Percentiles rank a stretch among this genome's conserved stretches.
These are phyloP conservation scores for Globisporangium rhizosaccharum DNA, from an alignment of 352 stramenopile genomes.

Conservation along the genomic window DNA sequence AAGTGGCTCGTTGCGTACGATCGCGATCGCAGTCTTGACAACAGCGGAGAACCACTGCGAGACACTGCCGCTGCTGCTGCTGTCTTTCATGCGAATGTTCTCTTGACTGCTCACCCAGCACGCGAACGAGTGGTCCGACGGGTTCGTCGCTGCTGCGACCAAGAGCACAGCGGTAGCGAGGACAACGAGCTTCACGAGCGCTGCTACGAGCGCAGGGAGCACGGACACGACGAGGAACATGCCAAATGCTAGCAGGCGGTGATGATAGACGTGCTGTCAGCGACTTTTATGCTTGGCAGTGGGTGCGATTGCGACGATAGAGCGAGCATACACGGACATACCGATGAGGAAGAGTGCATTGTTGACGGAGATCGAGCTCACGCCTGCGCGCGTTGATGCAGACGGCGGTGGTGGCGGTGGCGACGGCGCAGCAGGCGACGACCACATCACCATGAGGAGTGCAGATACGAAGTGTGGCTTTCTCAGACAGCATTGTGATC, in stretches of 20 bases:
- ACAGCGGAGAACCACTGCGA: constrained; percentile 66
- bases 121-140: constrained; percentile 67
- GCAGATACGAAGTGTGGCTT: no score
- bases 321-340: constrained; percentile 17
- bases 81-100: constrained; percentile 36
- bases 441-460: not conserved
- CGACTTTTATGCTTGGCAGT: not conserved
- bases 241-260: constrained; percentile 33
- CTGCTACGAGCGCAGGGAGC: constrained; percentile 45
- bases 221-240: constrained; percentile 69
- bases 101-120: constrained; percentile 60
- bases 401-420: not conserved
- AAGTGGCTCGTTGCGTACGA: constrained; percentile 57
- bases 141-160: constrained; percentile 44
- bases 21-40: constrained; percentile 61
- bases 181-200: constrained; percentile 32
- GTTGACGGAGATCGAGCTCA: constrained; percentile 35
- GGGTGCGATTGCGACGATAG: not conserved
- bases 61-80: constrained; percentile 12
- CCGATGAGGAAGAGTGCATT: constrained; percentile 71
- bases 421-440: constrained; percentile 1
- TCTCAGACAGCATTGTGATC: no score
- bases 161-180: constrained; percentile 24
- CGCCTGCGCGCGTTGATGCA: constrained; percentile 8
- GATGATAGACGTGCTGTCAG: not conserved